These are phyloP conservation scores for Wickerhamomyces xylosicus DNA, from an alignment of 805 yeast genomes.

Conservation along the genomic window DNA sequence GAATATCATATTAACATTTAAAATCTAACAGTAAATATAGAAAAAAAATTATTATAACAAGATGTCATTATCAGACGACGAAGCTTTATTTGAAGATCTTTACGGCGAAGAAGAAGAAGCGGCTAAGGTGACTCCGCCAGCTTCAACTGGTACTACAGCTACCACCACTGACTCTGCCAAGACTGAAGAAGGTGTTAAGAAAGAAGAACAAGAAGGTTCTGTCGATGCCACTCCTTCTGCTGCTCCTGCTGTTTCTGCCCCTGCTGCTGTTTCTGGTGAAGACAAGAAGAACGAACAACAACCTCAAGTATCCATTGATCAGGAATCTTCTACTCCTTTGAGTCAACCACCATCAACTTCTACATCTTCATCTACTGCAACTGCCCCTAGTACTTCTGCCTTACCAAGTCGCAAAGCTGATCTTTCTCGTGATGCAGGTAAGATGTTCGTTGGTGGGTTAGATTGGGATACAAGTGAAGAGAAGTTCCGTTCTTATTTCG, in stretches of 20 bases:
- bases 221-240: too few relatives aligned
- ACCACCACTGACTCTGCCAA: conserved; percentile 6
- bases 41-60: too few relatives aligned
- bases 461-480: conserved; percentile 98
- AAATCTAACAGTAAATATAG: too few relatives aligned
- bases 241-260: too few relatives aligned
- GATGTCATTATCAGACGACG: conserved; percentile 76
- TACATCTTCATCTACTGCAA: neutral
- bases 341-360: neutral
- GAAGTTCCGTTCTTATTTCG: conserved; percentile 68
- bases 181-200: conserved; percentile 8
- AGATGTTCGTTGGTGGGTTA: conserved; percentile 93
- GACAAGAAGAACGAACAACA: neutral
- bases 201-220: conserved; percentile 1
- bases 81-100: conserved; percentile 88
- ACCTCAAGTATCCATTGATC: neutral
- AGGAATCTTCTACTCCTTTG: neutral
- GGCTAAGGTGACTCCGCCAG: too few relatives aligned
- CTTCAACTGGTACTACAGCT: neutral
- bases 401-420: conserved; percentile 29
- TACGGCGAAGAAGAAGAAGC: conserved; percentile 32
- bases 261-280: too few relatives aligned
- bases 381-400: neutral
- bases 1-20: too few relatives aligned
- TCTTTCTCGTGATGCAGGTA: conserved; percentile 66